phyloP scores from a whole-genome alignment of 2,329 filamentous ascomycete genomes.

The Atkinsonella hypoxylon region DNA sequence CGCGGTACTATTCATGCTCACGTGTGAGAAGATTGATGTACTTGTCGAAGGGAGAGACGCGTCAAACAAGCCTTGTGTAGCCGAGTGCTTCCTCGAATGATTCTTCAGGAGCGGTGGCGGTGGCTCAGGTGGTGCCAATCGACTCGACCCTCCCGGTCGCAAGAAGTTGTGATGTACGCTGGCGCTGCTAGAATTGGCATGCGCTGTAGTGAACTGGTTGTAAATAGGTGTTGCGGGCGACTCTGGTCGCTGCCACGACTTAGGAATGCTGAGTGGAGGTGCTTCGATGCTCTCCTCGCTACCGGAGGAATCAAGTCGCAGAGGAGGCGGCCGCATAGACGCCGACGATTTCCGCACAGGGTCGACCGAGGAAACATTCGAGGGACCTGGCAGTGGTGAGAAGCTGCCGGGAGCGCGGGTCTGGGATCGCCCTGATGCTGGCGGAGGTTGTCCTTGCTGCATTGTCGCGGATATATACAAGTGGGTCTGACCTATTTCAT shows the following conservation, averaged over 20 bases:
- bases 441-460: slow-evolving; percentile 27
- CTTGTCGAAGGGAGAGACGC: slow-evolving; percentile 54
- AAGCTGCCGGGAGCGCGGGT: slow-evolving; percentile 43
- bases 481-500: slow-evolving; percentile 31
- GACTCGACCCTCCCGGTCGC: slow-evolving; percentile 30
- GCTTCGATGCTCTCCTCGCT: slow-evolving; percentile 15
- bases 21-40: slow-evolving; percentile 40
- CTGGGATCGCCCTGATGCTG: slow-evolving; percentile 22
- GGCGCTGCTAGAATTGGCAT: slow-evolving; percentile 34
- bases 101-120: slow-evolving; percentile 22
- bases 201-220: slow-evolving; percentile 31
- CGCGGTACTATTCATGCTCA: slow-evolving; percentile 29
- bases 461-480: slow-evolving; percentile 24
- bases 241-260: slow-evolving; percentile 28
- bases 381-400: slow-evolving; percentile 33
- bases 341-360: slow-evolving; percentile 14
- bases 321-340: slow-evolving; percentile 22
- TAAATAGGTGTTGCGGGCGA: slow-evolving; percentile 34
- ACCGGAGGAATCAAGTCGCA: slow-evolving; percentile 19
- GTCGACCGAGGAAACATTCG: slow-evolving; percentile 16
- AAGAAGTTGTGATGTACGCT: slow-evolving; percentile 45
- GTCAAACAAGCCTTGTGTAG: slow-evolving; percentile 67
- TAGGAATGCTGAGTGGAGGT: slow-evolving; percentile 31
- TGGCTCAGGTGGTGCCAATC: slow-evolving; percentile 17
- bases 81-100: slow-evolving; percentile 55